Base-by-base conservation (phyloP, 805 yeast genomes). In the Wickerhamomyces silvicola region DNA sequence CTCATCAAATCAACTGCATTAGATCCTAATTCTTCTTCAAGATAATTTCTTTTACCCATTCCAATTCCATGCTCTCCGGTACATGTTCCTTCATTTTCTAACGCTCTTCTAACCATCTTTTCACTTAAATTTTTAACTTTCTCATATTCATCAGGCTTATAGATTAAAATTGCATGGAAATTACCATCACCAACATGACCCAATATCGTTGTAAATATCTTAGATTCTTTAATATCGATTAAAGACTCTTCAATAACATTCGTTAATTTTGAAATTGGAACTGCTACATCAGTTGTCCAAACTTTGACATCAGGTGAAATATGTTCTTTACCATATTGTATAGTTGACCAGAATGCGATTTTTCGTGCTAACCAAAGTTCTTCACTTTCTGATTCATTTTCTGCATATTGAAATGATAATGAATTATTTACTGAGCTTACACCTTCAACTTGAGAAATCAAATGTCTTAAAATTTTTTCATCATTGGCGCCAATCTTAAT, bases 11-110 rank as follows among this genome's bases (percentile, higher is more conserved):
- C 72, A 14, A 83, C 67, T 0, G 88, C 68, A 2, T 70, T 78
- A 4, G 62, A 60, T 2, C 88, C 90, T 20, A 82, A 57, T 52
- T 83, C 94, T 35, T 60, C 57, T 24, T 65, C 60, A 18, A 82
- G 54, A 34, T 66, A 72, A 19, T 66, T 66, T 38, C 86, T 57
- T 50, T 83, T 83, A 22, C 85, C 84, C 24, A 76, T 64, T 2
- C 94, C 94, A 27, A 83, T 71, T 3, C 94, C 94, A 50, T 82
- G 92, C 45, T 82, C 92, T 15, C 94, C 94, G 5, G 85, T 78
- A 43, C 84, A 75, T 2, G 94, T 83, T 2, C 94, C 92, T 32
- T 82, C 92, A 22, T 75, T 68, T 5, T 59, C 67, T 11, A 82
- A 59, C 0, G 87, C 90, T 27, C 76, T 52, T 30, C 64, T 48